A percentile compares a stretch with the other conserved stretches of the same genome.
Evolutionary conservation across 441 rosid species (phyloP).

Genomic region (Euphorbia celastroides): DNA sequence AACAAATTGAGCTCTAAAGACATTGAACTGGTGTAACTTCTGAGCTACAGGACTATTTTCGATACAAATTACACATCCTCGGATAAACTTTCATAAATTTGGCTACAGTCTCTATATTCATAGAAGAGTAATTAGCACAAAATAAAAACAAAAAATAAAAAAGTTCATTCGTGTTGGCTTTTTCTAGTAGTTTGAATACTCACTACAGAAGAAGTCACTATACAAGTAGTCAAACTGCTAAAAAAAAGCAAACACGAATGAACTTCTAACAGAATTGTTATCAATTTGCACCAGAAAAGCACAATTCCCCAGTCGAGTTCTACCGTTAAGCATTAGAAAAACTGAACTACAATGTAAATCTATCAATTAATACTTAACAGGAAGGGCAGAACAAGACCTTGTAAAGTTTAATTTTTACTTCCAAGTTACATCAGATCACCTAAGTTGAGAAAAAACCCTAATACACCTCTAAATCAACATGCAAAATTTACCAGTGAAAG

Average conservation of each 20-base stretch:
- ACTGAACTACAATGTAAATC: neutral
- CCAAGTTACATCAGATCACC: neutral
- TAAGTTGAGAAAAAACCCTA: no score
- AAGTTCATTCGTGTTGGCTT: no score
- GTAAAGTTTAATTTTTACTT: neutral
- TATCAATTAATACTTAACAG: neutral
- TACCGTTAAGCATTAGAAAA: neutral
- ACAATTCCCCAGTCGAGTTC: neutral
- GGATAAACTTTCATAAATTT: neutral
- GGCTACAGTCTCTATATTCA: neutral
- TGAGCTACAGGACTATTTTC: neutral
- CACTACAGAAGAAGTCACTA: no score
- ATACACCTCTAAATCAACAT: no score
- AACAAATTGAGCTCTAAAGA: neutral
- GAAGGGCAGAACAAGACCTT: no score
- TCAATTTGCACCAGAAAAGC: neutral
- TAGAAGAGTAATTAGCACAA: neutral
- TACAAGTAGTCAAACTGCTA: neutral
- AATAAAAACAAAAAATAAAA: no score
- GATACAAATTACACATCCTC: neutral
- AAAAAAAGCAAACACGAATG: neutral
- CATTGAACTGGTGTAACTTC: neutral
- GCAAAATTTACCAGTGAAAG: neutral
- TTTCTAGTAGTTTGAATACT: no score
- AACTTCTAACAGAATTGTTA: neutral